Percentiles rank a stretch among this genome's conserved stretches.
phyloP scores from a whole-genome alignment of 129 eudicot genomes.

The Cynara cardunculus region DNA sequence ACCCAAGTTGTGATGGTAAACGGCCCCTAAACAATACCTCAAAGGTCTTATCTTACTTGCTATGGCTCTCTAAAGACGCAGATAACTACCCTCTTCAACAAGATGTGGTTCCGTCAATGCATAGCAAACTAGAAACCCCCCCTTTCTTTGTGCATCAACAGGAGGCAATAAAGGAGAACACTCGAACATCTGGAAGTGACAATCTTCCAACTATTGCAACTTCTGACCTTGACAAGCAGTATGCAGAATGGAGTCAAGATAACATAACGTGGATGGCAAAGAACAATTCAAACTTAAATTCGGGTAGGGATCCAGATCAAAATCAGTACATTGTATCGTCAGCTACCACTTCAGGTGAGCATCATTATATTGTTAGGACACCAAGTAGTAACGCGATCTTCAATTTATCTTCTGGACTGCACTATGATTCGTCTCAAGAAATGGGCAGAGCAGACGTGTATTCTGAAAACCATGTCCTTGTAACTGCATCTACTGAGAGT shows the following conservation, averaged over 20 bases:
- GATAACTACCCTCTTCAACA: constrained; percentile 17
- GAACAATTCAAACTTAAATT: constrained; percentile 1
- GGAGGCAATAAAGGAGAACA: constrained; percentile 12
- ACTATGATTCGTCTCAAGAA: neutral
- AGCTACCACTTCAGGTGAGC: constrained; percentile 13
- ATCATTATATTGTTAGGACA: neutral
- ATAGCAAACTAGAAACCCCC: constrained; percentile 16
- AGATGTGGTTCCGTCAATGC: neutral
- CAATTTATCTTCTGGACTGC: constrained; percentile 5
- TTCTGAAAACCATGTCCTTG: neutral
- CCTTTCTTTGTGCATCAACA: constrained; percentile 27
- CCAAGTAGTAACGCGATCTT: constrained; percentile 4
- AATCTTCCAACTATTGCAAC: neutral
- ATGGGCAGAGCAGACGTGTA: neutral
- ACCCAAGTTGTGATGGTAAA: neutral
- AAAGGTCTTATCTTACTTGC: constrained; percentile 17
- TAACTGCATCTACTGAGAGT: neutral
- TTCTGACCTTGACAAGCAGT: constrained; percentile 1
- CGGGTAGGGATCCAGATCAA: neutral
- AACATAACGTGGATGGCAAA: constrained; percentile 14
- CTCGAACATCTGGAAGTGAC: constrained; percentile 5
- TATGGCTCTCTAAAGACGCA: constrained; percentile 10
- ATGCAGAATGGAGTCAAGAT: constrained; percentile 28
- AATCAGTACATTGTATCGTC: neutral
- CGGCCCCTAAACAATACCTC: neutral